Evolutionary conservation across 176 grass and related monocot species (phyloP).

Genomic region (Juncus effusus): DNA sequence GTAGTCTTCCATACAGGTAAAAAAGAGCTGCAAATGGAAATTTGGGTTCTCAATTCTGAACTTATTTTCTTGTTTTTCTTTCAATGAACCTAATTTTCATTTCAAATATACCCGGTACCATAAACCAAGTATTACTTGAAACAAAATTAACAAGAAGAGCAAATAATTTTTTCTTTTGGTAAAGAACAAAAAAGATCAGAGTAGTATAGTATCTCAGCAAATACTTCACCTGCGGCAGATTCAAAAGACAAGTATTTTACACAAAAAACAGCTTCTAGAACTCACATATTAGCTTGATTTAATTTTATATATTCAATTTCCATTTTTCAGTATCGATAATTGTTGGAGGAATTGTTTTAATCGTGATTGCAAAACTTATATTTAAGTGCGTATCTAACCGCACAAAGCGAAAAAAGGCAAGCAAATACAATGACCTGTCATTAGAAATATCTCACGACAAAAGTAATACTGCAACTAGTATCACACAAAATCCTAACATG

Average conservation of each 20-base stretch:
- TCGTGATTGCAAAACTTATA: constrained; percentile 14
- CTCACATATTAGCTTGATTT: neutral
- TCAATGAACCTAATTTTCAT: too few species aligned
- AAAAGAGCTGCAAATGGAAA: neutral
- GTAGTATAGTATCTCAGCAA: too few species aligned
- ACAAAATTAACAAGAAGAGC: neutral
- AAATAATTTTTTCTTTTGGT: neutral
- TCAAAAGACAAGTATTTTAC: neutral
- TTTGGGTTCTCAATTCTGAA: neutral
- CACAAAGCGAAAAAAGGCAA: neutral
- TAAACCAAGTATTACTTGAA: too few species aligned
- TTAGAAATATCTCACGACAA: neutral
- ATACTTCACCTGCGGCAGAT: too few species aligned
- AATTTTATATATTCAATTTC: neutral
- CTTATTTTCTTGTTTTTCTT: too few species aligned
- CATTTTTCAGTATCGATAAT: constrained; percentile 17
- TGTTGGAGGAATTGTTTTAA: constrained; percentile 8
- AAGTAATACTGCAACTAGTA: neutral
- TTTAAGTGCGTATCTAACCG: constrained; percentile 21
- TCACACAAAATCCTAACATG: neutral
- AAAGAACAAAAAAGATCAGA: too few species aligned
- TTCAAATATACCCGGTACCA: too few species aligned
- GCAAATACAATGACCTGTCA: neutral
- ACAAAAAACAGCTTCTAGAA: neutral
- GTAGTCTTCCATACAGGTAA: neutral